Evolutionary conservation across 345 rosid genomes (phyloP).

Genomic region (Zanthoxylum bungeanum): DNA sequence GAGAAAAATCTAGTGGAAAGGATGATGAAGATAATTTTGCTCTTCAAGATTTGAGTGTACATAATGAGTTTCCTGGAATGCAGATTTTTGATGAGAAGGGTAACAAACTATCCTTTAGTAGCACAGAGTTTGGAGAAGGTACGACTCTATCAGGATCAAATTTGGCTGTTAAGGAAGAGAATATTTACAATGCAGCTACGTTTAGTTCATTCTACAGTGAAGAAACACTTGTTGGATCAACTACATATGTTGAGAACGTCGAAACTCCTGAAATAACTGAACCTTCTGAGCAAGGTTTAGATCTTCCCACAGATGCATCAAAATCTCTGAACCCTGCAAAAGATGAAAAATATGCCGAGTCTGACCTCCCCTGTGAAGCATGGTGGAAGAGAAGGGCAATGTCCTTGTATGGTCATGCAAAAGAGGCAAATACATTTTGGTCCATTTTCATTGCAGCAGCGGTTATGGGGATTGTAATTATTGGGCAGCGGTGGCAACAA

Average conservation of each 20-base stretch:
- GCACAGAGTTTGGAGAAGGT: slow-evolving; percentile 43
- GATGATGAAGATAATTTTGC: slow-evolving; percentile 51
- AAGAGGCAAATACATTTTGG: slow-evolving; percentile 84
- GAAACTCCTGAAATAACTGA: slow-evolving; percentile 35
- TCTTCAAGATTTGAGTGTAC: slow-evolving; percentile 46
- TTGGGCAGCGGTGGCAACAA: slow-evolving; percentile 93
- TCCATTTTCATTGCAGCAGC: no score
- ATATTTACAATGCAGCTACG: slow-evolving; percentile 43
- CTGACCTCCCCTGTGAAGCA: slow-evolving; percentile 68
- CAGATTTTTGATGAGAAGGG: no score
- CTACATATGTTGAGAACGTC: slow-evolving; percentile 33
- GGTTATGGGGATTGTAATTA: slow-evolving; percentile 83
- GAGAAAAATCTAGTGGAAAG: slow-evolving; percentile 43
- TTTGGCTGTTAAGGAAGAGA: slow-evolving; percentile 40
- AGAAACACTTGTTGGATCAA: slow-evolving; percentile 43
- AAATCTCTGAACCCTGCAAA: slow-evolving; percentile 27
- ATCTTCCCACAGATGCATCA: slow-evolving; percentile 36
- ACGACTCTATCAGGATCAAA: slow-evolving; percentile 29
- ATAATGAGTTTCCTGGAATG: no score
- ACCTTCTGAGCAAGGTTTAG: slow-evolving; percentile 25
- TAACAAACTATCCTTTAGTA: no score
- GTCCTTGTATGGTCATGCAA: slow-evolving; percentile 68
- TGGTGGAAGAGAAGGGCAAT: slow-evolving; percentile 96
- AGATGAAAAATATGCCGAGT: slow-evolving; percentile 37
- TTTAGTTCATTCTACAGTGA: slow-evolving; percentile 51